Base-by-base conservation (phyloP, 805 yeast genomes). In the Zygoascus ofunaensis region DNA sequence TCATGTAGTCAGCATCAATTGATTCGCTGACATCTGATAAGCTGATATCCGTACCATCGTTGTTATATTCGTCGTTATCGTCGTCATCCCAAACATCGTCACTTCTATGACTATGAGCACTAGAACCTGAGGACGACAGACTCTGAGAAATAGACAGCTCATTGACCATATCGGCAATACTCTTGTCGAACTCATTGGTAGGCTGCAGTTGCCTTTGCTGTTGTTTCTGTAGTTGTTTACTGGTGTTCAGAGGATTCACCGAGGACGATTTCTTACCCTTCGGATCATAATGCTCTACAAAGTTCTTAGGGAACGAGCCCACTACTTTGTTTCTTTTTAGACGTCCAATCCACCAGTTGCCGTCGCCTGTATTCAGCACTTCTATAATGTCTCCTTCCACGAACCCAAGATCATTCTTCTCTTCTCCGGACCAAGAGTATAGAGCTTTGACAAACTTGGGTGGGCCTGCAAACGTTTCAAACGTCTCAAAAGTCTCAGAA, bases 391-490 rank as follows among this genome's bases (percentile, higher is more conserved):
- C 97, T 41, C 94, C 95, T 64, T 92, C 97, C 18, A 89, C 73
- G 60, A 92, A 92, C 0, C 97, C 97, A 36, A 92, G 70, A 58
- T 92, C 97, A 24, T 57, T 82, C 44, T 80, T 84, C 55, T 83
- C 78, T 56, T 87, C 87, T 14, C 96, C 97, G 18, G 96, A 80
- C 96, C 96, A 89, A 20, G 95, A 86, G 59, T 84, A 90, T 34
- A 75, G 74, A 7, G 98, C 92, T 57, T 76, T 76, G 26, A 82
- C 94, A 57, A 72, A 72, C 62, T 85, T 85, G 3, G 94, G 94
- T 15, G 74, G 48, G n/a, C 21, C 39, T 26, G 21, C 18, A 17
- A 34, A 19, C 14, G 19, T 14, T 34, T 21, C n/a, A n/a, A n/a
- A n/a, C n/a, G n/a, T n/a, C n/a, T n/a, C n/a, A n/a, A n/a, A n/a